Evolutionary conservation across 495 filamentous ascomycete genomes (phyloP), one percentile per base, ranked within the genome.

Genomic region (Hapsidospora chrysogenum): DNA sequence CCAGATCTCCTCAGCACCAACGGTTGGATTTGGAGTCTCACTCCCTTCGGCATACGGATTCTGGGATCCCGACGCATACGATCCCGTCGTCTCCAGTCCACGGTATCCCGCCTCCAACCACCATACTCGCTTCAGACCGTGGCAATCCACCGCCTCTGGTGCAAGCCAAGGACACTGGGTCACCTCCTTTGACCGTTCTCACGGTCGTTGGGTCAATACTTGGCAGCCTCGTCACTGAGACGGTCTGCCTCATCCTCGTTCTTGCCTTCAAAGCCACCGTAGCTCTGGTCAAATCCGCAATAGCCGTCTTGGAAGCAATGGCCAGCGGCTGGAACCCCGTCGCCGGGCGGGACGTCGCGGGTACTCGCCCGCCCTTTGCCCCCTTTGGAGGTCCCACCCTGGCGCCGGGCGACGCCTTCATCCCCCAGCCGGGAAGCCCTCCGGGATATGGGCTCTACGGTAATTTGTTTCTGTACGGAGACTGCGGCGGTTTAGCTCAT

Each of bases 311-410:
- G n/a, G n/a, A 20, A n/a, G 20, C 20, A 4, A 46, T 46, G 43
- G 29, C 43, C 13, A 42, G 35, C 22, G 50, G 50, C 4, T 31
- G 20, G 42, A 53, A 53, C 31, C 50, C 50, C 2, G 15, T 32
- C 6, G 38, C 36, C 30, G 50, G 50, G 27, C 43, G 42, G 13
- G 50, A 53, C 30, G 29, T 25, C 16, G 48, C 47, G 27, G 37
- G 46, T 3, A 34, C 41, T 9, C 50, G 45, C 3, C 48, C 50
- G 1, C 28, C 34, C 8, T 19, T 26, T 25, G 33, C 10, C 9
- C 21, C 26, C 9, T 13, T 22, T 22, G 27, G 41, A 14, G 41
- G 35, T 14, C 21, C 39, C 9, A 10, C 22, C 5, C 28, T 33
- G 18, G 27, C 23, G 7, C 38, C 39, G 2, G 36, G 33, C 37